Base-by-base conservation (phyloP, 306 rosid genomes). In the Inga oerstediana region DNA sequence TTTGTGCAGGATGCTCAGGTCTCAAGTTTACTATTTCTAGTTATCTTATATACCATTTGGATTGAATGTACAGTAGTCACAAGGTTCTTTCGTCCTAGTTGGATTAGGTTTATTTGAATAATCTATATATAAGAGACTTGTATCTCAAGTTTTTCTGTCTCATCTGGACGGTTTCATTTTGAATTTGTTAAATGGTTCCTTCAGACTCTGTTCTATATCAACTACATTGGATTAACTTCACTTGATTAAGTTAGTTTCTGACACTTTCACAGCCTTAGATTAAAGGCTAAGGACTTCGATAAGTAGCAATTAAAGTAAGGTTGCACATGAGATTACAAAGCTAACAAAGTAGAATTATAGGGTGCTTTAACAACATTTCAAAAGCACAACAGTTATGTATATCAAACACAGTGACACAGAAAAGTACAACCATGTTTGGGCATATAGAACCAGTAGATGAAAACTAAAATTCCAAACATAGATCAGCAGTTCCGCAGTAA, bases 191-290 rank as follows among this genome's bases (percentile, higher is more conserved):
- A 72, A 20, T 22, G 54, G 56, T 22, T 22, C n/a, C 41, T 45
- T 45, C 37, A 67, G 45, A 27, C n/a, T 48, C 30, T 6, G 22
- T 14, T 44, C 67, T 46, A 13, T 16, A 77, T 34, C 44, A 77
- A 34, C 79, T 46, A 46, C 46, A 58, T 83, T 24, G 34, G 65
- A 59, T 59, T 59, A 59, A 59, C 64, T n/a, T 59, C 65, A 22
- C 5, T 59, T n/a, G 65, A 24, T 59, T 59, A 14, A n/a, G 22
- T 58, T n/a, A 59, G 30, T 59, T 59, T 59, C 65, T n/a, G 32
- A 3, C 30, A 22, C 30, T 59, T 22, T 16, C 64, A 58, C n/a
- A 58, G 30, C 27, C 30, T 10, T 59, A 59, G 58, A 72, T 14
- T 48, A 30, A 3, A 27, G 44, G 22, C 9, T 73, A 43, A 73